phyloP scores from a whole-genome alignment of 2,329 filamentous ascomycete species.

The Hymenoscyphus albidus region DNA sequence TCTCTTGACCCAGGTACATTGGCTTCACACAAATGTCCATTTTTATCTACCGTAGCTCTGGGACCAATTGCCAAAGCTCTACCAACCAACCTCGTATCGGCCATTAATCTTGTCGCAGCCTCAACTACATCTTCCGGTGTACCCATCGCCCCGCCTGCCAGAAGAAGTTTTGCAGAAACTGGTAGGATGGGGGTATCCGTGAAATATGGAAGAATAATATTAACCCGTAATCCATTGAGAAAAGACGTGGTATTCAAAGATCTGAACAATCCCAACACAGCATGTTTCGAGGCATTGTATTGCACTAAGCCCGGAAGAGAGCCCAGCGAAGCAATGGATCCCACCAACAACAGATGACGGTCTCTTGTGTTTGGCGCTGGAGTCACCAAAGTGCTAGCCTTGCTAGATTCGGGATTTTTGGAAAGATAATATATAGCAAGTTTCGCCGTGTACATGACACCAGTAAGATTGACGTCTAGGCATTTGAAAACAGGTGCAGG shows the following conservation, averaged over 20 bases:
- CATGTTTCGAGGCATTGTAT: conserved; percentile 63
- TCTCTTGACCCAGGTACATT: conserved; percentile 31
- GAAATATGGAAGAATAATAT: conserved; percentile 66
- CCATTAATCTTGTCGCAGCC: conserved; percentile 57
- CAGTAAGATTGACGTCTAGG: conserved; percentile 60
- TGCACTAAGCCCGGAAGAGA: conserved; percentile 45
- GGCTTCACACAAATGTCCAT: conserved; percentile 29
- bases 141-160: conserved; percentile 54
- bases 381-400: conserved; percentile 33
- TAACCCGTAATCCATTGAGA: conserved; percentile 53
- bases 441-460: conserved; percentile 62
- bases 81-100: conserved; percentile 54
- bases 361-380: conserved; percentile 41
- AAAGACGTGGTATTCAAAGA: conserved; percentile 50
- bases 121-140: conserved; percentile 57
- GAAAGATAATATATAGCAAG: conserved; percentile 59
- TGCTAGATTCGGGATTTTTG: conserved; percentile 43
- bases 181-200: conserved; percentile 58
- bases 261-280: conserved; percentile 61
- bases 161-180: conserved; percentile 43
- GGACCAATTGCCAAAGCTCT: conserved; percentile 56
- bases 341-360: conserved; percentile 58
- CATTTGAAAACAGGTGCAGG: conserved; percentile 49
- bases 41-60: conserved; percentile 45
- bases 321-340: conserved; percentile 55